Conservation (phyloP, 2,329 filamentous ascomycete genomes). For the Thielaviopsis populi region DNA sequence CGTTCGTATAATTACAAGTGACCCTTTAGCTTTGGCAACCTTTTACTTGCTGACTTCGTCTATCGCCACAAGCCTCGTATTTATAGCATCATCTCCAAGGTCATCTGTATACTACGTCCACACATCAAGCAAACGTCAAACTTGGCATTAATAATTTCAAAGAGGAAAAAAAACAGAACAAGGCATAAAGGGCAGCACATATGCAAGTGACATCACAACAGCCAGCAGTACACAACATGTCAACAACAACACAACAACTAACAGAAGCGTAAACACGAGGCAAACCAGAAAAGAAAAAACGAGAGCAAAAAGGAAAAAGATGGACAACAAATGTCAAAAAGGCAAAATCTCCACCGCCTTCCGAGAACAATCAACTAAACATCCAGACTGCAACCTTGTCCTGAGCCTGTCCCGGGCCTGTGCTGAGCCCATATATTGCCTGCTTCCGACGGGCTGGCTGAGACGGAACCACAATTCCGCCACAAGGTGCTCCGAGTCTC, state of each 20-base stretch:
- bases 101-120: neutral
- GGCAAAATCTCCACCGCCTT: slow-evolving; percentile 1
- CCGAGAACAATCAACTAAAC: neutral
- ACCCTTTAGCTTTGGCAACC: no score
- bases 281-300: neutral
- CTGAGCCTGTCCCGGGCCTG: neutral
- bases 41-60: no score
- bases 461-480: neutral
- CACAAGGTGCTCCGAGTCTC: neutral
- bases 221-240: neutral
- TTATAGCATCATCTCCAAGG: neutral
- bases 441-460: no score
- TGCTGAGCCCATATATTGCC: neutral
- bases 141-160: neutral
- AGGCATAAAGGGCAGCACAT: neutral
- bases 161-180: neutral
- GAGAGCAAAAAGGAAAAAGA: neutral
- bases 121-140: neutral
- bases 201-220: neutral
- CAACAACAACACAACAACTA: neutral
- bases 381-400: neutral
- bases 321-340: neutral
- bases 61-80: neutral
- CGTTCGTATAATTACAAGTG: no score
- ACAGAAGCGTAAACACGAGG: neutral